Evolutionary conservation across 441 rosid genomes (phyloP).

Genomic region (Rhodomyrtus psidioides): DNA sequence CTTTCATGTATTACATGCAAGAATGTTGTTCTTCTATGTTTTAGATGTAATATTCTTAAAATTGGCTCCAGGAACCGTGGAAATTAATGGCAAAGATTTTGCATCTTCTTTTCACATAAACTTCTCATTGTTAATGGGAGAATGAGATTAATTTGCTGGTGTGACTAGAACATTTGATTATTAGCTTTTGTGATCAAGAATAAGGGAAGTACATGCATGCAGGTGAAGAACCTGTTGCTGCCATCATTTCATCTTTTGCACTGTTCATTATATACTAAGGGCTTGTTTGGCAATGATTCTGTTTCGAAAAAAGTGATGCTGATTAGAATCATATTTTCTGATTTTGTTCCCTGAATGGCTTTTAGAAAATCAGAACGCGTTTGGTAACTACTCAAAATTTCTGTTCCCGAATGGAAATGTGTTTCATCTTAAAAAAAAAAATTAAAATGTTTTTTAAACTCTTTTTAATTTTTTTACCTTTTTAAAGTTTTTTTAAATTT

Average conservation of each 20-base stretch:
- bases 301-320: no score
- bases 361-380: no score
- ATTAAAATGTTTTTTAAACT: no score
- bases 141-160: background rate
- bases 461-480: no score
- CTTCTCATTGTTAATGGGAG: background rate
- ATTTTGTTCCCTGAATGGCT: no score
- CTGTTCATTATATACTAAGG: background rate
- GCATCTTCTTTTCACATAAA: background rate
- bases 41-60: background rate
- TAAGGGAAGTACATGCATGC: background rate
- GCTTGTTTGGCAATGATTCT: no score
- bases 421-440: no score
- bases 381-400: no score
- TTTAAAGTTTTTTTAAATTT: no score
- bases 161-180: background rate
- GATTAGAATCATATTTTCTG: no score
- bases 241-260: background rate
- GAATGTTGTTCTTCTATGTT: background rate
- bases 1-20: background rate
- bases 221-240: background rate
- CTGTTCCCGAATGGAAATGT: no score
- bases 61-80: background rate
- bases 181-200: background rate
- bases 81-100: background rate